phyloP scores from a whole-genome alignment of 305 asterid genomes.

The Salvia sclarea region DNA sequence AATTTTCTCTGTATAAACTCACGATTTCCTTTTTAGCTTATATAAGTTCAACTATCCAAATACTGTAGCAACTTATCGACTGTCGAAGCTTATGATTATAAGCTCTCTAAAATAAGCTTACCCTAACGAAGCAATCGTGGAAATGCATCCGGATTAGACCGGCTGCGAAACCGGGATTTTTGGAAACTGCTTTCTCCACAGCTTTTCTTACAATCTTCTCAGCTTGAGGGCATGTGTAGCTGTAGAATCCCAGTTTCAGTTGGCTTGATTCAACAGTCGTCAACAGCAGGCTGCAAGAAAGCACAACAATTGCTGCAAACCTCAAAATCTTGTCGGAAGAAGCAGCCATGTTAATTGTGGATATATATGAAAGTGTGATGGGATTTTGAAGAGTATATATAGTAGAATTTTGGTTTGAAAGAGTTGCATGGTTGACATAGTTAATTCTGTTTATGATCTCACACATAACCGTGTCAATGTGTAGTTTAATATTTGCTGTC shows the following conservation, averaged over 20 bases:
- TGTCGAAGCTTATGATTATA: too few relatives aligned
- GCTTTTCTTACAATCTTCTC: constrained; percentile 40
- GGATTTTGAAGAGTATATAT: constrained; percentile 19
- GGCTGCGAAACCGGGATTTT: constrained; percentile 44
- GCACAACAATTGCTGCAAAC: constrained; percentile 23
- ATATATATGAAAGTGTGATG: not conserved
- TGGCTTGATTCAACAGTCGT: constrained; percentile 8
- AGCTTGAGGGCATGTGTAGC: constrained; percentile 39
- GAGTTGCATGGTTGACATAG: constrained; percentile 4
- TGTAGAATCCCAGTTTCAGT: constrained; percentile 42
- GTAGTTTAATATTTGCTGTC: not conserved
- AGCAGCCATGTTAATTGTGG: not conserved
- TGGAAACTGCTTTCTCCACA: constrained; percentile 35
- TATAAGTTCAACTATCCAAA: too few relatives aligned
- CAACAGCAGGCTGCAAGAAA: constrained; percentile 19
- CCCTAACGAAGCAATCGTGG: constrained; percentile 60
- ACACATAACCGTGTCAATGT: too few relatives aligned
- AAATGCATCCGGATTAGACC: constrained; percentile 52
- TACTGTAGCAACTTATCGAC: too few relatives aligned
- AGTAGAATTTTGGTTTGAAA: constrained; percentile 7
- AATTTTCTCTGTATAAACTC: too few relatives aligned
- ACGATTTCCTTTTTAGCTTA: too few relatives aligned
- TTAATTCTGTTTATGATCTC: not conserved
- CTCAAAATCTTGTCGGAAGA: constrained; percentile 5
- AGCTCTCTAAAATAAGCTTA: too few relatives aligned